Base-by-base conservation (phyloP, 441 rosid genomes). In the Adansonia rubrostipa region DNA sequence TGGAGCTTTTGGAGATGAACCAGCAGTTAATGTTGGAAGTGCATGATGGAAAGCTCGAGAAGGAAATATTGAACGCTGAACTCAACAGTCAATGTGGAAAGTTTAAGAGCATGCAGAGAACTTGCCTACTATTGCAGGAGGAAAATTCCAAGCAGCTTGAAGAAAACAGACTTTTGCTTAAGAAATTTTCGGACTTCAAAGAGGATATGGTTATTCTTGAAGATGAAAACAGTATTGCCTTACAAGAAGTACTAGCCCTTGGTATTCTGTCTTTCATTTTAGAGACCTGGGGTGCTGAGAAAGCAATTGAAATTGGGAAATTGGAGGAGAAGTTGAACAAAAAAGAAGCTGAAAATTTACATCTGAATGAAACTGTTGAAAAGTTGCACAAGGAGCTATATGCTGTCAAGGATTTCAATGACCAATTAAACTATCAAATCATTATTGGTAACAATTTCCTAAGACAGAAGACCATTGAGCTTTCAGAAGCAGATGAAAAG, bases 401-500 rank as follows among this genome's bases (percentile, higher is more conserved):
- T 77, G 89, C 88, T 78, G 90, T 82, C 14, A 81, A 80, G 63
- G 90, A 88, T 76, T 68, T 95, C 33, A 91, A 86, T 70, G 88
- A 84, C 81, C 87, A 87, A 80, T 85, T 94, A 77, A 87, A 87
- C 81, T 84, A 61, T 77, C 89, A 87, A 82, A 80, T 89, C 72
- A 74, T 76, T 24, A 67, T 87, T 70, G 90, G 84, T 76, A 89
- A 86, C 28, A 93, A 87, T 75, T 86, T 91, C 75, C 85, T 92
- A 81, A 85, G 87, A 71, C 84, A 85, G 83, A 88, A 87, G 82
- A 86, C 83, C 67, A 62, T 72, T 11, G 94, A 91, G 79, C 89
- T 93, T 78, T 69, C 81, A 57, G 93, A 91, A 82, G 92, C 88
- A 68, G 90, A 90, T 40, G 82, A 84, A 78, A 83, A 91, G 84